phyloP scores from a whole-genome alignment of 2,329 filamentous ascomycete genomes.

The Aspergillus fischeri region DNA sequence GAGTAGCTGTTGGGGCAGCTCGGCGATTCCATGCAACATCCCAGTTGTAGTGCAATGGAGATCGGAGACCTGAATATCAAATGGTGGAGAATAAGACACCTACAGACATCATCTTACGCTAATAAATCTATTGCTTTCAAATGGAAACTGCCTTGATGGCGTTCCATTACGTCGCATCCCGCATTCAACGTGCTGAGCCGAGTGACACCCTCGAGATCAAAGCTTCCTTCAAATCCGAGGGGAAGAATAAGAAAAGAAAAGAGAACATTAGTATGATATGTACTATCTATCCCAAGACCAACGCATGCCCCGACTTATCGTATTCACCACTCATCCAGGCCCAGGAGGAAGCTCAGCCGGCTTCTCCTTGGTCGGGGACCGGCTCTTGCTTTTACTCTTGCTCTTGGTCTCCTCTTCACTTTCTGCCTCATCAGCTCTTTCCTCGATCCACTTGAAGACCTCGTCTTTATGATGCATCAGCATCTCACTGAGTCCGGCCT shows the following conservation, averaged over 20 bases:
- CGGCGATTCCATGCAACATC: background rate
- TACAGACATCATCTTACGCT: constrained; percentile 1
- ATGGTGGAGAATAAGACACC: no score
- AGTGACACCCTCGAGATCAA: background rate
- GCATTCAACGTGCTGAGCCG: background rate
- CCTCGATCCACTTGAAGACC: constrained; percentile 46
- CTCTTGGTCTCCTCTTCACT: constrained; percentile 21
- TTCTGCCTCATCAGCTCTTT: constrained; percentile 27
- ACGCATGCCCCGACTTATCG: background rate
- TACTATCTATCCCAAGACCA: background rate
- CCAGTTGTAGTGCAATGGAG: background rate
- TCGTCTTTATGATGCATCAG: constrained; percentile 49
- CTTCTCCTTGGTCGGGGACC: constrained; percentile 14
- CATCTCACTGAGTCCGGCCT: constrained; percentile 53
- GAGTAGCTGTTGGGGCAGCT: background rate
- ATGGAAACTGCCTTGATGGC: background rate
- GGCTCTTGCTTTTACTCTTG: constrained; percentile 10
- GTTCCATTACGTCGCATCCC: constrained; percentile 6
- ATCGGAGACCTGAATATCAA: background rate
- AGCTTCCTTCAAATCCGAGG: background rate
- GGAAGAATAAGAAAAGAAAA: background rate
- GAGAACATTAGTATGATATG: background rate
- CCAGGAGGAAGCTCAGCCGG: constrained; percentile 1
- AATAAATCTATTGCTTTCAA: background rate
- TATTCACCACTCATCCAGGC: constrained; percentile 1